Evolutionary conservation across 2,329 filamentous ascomycete genomes (phyloP).

Genomic region (Aaosphaeria pasadenensis): DNA sequence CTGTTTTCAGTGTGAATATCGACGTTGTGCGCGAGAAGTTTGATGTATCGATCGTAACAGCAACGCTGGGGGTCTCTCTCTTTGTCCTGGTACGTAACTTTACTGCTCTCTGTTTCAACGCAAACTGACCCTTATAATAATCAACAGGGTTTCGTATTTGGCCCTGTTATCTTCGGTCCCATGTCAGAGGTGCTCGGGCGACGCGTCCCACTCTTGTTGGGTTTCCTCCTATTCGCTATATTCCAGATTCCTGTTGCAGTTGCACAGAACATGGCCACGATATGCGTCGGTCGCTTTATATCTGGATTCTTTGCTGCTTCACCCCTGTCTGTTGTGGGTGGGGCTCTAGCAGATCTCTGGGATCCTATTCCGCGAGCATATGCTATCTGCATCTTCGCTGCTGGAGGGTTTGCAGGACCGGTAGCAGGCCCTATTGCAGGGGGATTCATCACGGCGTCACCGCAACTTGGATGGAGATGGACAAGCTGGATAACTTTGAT

Average conservation of each 20-base stretch:
- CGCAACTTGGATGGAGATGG: conserved; percentile 35
- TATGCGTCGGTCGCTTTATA: conserved; percentile 53
- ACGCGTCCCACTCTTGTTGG: conserved; percentile 27
- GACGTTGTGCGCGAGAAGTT: conserved; percentile 51
- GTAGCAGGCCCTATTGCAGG: conserved; percentile 49
- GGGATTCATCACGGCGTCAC: conserved; percentile 33
- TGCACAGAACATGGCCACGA: conserved; percentile 49
- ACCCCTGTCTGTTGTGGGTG: conserved; percentile 33
- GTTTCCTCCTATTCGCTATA: conserved; percentile 36
- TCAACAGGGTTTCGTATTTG: conserved; percentile 50
- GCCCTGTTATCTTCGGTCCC: conserved; percentile 43
- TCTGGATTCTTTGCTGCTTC: conserved; percentile 50
- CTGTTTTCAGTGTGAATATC: conserved; percentile 60
- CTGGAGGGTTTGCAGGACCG: conserved; percentile 33
- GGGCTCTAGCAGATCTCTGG: conserved; percentile 35
- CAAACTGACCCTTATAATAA: background rate
- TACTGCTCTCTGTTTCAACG: background rate
- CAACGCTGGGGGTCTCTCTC: conserved; percentile 49
- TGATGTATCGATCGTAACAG: conserved; percentile 43
- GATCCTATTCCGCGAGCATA: conserved; percentile 34
- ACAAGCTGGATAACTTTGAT: conserved; percentile 37
- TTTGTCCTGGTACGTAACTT: conserved; percentile 37
- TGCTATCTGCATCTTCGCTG: conserved; percentile 35
- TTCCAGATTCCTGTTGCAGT: conserved; percentile 40
- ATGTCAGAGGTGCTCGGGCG: conserved; percentile 52